Evolutionary conservation across 202 grass and related monocot genomes (phyloP), one percentile per base, ranked within the genome.

Genomic region (Musa balbisiana): DNA sequence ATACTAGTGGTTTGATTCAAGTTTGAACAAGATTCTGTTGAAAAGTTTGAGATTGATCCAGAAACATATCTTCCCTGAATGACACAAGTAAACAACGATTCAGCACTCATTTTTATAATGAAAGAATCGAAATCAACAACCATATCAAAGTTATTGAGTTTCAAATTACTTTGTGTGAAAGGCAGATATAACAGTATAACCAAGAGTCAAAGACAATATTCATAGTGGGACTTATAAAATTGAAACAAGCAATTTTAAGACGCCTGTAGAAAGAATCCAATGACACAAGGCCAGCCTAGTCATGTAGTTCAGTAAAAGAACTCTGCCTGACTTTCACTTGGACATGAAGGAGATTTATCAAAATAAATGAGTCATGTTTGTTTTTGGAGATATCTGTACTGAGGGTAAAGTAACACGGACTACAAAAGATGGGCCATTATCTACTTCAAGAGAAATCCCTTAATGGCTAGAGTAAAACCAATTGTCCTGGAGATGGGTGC

Each of bases 11-110:
- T 80, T 73, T 82, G 78, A 70, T 78, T 85, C 51, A 85, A 59
- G 52, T 72, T 82, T 68, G 89, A 90, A 77, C 74, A 72, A 85
- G 88, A 80, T 82, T 85, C 84, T 69, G 70, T 13, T 54, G 84
- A 84, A 2, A 73, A 81, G 73, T 92, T 94, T 51, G 78, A 88
- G 11, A 75, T 15, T 77, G 86, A 82, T 80, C 84, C 62, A 75
- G 86, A 82, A 78, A 86, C 83, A 87, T 92, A 88, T 83, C 95
- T 91, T 16, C 91, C 95, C 95, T 99, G 86, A 15, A 51, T 49
- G 24, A 53, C 8, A 76, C 51, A 54, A 68, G 72, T 74, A 9
- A 77, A 75, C 13, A 52, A 85, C 2, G 55, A 77, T 73, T 75
- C 80, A 58, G 17, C 13, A 76, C 23, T 76, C 25, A 71, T 55